phyloP scores from a whole-genome alignment of 2,329 filamentous ascomycete genomes.

The Pestalotiopsis sp. region DNA sequence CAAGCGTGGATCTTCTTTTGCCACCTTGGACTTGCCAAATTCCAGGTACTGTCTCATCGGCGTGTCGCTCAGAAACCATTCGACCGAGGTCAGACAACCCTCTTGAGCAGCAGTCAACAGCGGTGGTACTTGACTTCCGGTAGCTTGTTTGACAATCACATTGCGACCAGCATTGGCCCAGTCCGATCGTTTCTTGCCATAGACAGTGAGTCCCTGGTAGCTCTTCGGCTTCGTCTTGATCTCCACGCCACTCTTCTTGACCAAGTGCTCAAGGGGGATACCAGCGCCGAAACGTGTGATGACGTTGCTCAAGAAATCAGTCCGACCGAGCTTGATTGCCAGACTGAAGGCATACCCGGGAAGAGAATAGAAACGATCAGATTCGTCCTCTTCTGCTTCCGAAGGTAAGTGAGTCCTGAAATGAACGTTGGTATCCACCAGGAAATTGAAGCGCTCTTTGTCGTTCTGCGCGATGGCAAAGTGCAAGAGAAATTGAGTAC shows the following conservation, averaged over 20 bases:
- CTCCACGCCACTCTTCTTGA: slow-evolving; percentile 65
- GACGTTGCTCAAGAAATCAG: slow-evolving; percentile 59
- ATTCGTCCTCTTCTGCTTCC: slow-evolving; percentile 32
- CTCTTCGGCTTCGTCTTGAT: slow-evolving; percentile 65
- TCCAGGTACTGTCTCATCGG: slow-evolving; percentile 68
- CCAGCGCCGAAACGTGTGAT: slow-evolving; percentile 68
- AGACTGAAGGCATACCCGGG: slow-evolving; percentile 39
- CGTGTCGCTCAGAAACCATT: slow-evolving; percentile 76
- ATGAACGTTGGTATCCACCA: slow-evolving; percentile 55
- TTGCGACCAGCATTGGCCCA: slow-evolving; percentile 68
- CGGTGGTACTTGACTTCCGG: slow-evolving; percentile 52
- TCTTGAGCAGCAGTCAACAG: slow-evolving; percentile 57
- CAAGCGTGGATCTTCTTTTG: slow-evolving; percentile 62
- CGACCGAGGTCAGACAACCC: slow-evolving; percentile 65
- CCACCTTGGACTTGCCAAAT: slow-evolving; percentile 60
- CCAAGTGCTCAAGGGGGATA: slow-evolving; percentile 66
- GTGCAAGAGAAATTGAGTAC: slow-evolving; percentile 31
- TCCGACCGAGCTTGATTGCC: slow-evolving; percentile 49
- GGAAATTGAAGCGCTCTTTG: slow-evolving; percentile 49
- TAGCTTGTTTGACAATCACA: slow-evolving; percentile 34
- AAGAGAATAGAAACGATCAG: slow-evolving; percentile 36
- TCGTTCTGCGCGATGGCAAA: slow-evolving; percentile 56
- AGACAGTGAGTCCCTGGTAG: slow-evolving; percentile 40
- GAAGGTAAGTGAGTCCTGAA: slow-evolving; percentile 39
- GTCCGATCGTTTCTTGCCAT: slow-evolving; percentile 71